phyloP scores from a whole-genome alignment of 805 yeast species.

The Candida ascalaphidarum region DNA sequence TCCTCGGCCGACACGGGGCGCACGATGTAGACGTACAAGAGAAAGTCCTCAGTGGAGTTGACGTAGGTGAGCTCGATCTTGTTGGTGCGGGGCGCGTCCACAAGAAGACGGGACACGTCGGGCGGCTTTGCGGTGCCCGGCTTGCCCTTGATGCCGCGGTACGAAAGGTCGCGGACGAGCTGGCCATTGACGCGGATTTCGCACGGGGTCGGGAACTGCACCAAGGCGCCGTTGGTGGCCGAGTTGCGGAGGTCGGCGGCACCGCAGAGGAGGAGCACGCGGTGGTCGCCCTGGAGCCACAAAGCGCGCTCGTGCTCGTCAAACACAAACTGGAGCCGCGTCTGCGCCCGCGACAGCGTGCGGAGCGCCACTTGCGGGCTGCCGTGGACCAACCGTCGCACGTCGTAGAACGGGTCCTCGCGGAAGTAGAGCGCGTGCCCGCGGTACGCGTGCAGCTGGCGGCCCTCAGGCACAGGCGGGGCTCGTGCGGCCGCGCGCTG shows the following conservation, averaged over 20 bases:
- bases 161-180: conserved; percentile 41
- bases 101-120: conserved; percentile 52
- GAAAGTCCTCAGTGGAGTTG: conserved; percentile 41
- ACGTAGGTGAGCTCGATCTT: conserved; percentile 48
- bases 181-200: conserved; percentile 57
- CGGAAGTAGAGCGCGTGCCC: conserved; percentile 40
- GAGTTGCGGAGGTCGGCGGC: conserved; percentile 19
- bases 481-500: not conserved
- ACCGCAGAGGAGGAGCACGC: conserved; percentile 50
- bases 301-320: conserved; percentile 35
- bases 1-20: conserved; percentile 20
- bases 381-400: conserved; percentile 38
- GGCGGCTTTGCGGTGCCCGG: conserved; percentile 80
- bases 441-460: too few species aligned
- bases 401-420: conserved; percentile 47
- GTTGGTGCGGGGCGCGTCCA: conserved; percentile 25
- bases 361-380: conserved; percentile 40
- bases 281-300: conserved; percentile 7
- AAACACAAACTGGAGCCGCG: conserved; percentile 29
- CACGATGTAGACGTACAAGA: conserved; percentile 53
- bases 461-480: too few species aligned
- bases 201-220: conserved; percentile 66
- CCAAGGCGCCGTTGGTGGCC: conserved; percentile 14
- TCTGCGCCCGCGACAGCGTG: conserved; percentile 37
- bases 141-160: conserved; percentile 65